Evolutionary conservation across 768 basidiomycete genomes (phyloP).

Genomic region (Trametes coccinea): DNA sequence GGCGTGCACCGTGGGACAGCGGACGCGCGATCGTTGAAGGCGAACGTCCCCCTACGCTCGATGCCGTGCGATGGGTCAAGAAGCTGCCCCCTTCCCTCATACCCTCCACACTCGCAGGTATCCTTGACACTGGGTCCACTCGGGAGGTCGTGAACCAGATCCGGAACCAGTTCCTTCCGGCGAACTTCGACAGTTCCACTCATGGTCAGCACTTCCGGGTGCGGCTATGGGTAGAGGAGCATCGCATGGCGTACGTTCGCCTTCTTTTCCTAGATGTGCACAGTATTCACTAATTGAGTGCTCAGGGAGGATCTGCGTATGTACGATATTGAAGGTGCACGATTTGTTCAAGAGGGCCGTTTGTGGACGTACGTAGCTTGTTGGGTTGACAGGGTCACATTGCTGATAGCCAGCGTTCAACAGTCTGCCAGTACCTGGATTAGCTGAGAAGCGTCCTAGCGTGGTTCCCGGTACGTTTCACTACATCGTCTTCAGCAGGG

Average conservation of each 20-base stretch:
- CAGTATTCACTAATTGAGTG: too few relatives aligned
- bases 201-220: slow-evolving; percentile 51
- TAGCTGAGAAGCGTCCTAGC: slow-evolving; percentile 59
- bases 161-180: slow-evolving; percentile 39
- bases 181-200: slow-evolving; percentile 35
- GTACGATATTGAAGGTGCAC: slow-evolving; percentile 42
- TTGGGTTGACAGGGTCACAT: neutral
- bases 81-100: slow-evolving; percentile 17
- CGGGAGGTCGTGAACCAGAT: slow-evolving; percentile 1
- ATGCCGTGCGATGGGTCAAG: slow-evolving; percentile 20
- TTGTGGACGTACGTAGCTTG: slow-evolving; percentile 44
- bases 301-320: slow-evolving; percentile 33
- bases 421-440: slow-evolving; percentile 53
- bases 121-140: neutral
- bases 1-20: neutral
- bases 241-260: slow-evolving; percentile 27
- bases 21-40: neutral
- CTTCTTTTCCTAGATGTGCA: too few relatives aligned
- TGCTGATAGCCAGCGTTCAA: neutral
- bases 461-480: slow-evolving; percentile 46
- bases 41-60: slow-evolving; percentile 14
- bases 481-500: too few relatives aligned
- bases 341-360: slow-evolving; percentile 37
- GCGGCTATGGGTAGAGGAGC: slow-evolving; percentile 57
- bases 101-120: neutral